These are phyloP conservation scores for Quaeritorhiza haematococci DNA, from an alignment of 371 early-diverging fungal genomes.

Conservation along the genomic window DNA sequence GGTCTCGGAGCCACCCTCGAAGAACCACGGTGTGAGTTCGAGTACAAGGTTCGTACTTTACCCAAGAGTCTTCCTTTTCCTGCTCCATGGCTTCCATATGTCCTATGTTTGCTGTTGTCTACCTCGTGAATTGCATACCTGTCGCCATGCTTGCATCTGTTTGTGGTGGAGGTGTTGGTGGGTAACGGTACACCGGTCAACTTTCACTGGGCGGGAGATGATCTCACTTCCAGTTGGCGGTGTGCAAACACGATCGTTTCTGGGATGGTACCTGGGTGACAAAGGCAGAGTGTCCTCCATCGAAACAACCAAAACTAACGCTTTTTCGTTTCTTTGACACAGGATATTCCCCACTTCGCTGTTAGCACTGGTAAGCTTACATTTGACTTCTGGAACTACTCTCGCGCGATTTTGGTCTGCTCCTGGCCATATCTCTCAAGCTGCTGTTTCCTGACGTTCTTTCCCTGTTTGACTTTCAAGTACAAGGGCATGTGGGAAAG, in stretches of 20 bases:
- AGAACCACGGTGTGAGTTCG: slow-evolving; percentile 54
- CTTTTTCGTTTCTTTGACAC: not conserved
- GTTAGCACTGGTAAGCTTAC: slow-evolving; percentile 66
- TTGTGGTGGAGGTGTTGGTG: no score
- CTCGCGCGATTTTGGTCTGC: not conserved
- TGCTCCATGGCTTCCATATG: not conserved
- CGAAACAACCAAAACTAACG: no score
- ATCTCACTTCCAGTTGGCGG: no score
- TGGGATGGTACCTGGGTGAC: no score
- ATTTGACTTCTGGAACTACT: not conserved
- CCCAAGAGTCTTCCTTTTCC: not conserved
- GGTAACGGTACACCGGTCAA: no score
- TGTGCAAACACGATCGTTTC: no score
- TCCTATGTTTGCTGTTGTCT: not conserved
- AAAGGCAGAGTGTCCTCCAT: no score
- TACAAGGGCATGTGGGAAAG: slow-evolving; percentile 85
- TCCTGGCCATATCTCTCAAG: not conserved
- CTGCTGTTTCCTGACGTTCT: not conserved
- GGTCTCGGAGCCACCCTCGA: slow-evolving; percentile 76
- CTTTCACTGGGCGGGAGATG: no score
- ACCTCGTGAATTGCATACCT: no score
- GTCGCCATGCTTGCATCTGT: no score
- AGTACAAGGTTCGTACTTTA: slow-evolving; percentile 45
- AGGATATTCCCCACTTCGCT: slow-evolving; percentile 82
- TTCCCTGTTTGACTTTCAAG: slow-evolving; percentile 22